Evolutionary conservation across 495 filamentous ascomycete genomes (phyloP).

Genomic region (Talaromyces liani): DNA sequence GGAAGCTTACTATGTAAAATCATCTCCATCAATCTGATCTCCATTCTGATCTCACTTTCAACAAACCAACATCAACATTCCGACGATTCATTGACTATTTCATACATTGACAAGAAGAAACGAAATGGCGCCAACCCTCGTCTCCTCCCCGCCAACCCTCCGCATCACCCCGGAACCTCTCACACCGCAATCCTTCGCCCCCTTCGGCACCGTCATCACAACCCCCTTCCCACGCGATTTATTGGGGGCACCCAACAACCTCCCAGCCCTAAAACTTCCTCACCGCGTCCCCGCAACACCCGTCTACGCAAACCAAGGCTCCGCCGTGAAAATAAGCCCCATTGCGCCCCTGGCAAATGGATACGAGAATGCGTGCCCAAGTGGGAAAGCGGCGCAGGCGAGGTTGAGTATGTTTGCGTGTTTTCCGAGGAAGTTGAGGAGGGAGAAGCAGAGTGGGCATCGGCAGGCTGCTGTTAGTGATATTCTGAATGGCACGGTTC

Average conservation of each 20-base stretch:
- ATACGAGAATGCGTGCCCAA: conserved; percentile 56
- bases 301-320: conserved; percentile 71
- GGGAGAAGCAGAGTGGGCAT: conserved; percentile 6
- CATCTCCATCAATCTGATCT: not conserved
- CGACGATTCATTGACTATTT: not conserved
- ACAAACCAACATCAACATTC: not conserved
- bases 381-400: conserved; percentile 47
- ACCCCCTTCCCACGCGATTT: conserved; percentile 54
- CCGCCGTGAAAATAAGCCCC: conserved; percentile 76
- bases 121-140: conserved; percentile 25
- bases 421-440: conserved; percentile 52
- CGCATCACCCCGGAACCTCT: conserved; percentile 50
- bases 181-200: conserved; percentile 57
- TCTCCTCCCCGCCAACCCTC: conserved; percentile 14
- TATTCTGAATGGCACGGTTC: not conserved
- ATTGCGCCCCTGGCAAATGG: conserved; percentile 63
- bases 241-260: conserved; percentile 34
- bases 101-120: not conserved
- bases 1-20: not conserved
- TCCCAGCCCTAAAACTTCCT: conserved; percentile 30
- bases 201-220: conserved; percentile 77
- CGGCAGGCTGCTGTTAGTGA: not conserved
- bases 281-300: conserved; percentile 19
- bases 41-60: not conserved
- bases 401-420: conserved; percentile 88